Percentiles rank a stretch among this genome's conserved stretches.
Conservation (phyloP, 257 asterid genomes). For the Leptodermis oblonga region DNA sequence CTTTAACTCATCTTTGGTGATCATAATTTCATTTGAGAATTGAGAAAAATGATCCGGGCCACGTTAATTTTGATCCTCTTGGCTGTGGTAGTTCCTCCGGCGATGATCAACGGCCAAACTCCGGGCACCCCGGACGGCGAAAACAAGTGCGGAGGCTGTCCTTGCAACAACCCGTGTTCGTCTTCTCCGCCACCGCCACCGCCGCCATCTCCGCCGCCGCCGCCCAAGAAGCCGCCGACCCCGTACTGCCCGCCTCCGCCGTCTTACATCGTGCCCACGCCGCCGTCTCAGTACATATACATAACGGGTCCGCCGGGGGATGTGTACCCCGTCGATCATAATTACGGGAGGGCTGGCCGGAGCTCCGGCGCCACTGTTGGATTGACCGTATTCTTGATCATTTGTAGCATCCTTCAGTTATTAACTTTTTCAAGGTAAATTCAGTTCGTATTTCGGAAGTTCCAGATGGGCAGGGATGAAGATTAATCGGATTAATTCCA, state of each 20-base stretch:
- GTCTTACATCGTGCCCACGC: conserved; percentile 28
- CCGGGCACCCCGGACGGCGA: conserved; percentile 37
- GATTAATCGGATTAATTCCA: neutral
- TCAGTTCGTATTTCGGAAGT: neutral
- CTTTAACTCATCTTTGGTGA: neutral
- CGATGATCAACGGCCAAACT: conserved; percentile 17
- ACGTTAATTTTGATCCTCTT: conserved; percentile 15
- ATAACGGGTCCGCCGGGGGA: conserved; percentile 69
- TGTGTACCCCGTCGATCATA: conserved; percentile 41
- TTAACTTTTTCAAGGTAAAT: conserved; percentile 14
- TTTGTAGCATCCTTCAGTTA: conserved; percentile 19
- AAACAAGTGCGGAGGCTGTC: conserved; percentile 72
- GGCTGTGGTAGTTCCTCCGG: neutral
- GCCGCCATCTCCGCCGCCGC: conserved; percentile 24
- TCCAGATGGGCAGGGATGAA: neutral
- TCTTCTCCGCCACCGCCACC: conserved; percentile 39
- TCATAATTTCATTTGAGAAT: neutral
- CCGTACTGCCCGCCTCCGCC: conserved; percentile 67
- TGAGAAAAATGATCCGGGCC: conserved; percentile 16
- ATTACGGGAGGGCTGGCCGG: conserved; percentile 6
- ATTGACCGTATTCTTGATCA: conserved; percentile 17
- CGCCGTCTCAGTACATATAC: conserved; percentile 56
- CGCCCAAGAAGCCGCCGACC: conserved; percentile 34
- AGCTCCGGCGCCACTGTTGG: conserved; percentile 23
- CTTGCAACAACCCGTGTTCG: conserved; percentile 60